A percentile compares a stretch with the other conserved stretches of the same genome.
These are phyloP conservation scores for Tolypocladium pustulatum DNA, from an alignment of 2,329 filamentous ascomycete species.

Conservation along the genomic window DNA sequence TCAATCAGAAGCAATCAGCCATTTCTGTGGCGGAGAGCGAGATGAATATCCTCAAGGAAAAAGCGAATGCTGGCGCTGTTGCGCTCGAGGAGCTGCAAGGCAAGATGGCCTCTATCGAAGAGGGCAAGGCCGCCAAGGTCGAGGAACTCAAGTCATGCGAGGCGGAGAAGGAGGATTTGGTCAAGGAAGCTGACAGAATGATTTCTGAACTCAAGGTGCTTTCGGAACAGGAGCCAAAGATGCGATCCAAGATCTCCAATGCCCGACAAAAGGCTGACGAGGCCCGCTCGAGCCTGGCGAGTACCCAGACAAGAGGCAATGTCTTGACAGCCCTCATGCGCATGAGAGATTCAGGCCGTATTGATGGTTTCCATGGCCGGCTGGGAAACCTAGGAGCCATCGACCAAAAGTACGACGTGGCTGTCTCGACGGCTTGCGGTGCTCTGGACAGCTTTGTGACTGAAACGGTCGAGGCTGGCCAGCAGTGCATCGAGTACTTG, in stretches of 20 bases:
- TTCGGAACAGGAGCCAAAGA: slow-evolving; percentile 64
- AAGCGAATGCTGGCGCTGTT: slow-evolving; percentile 75
- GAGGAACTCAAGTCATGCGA: slow-evolving; percentile 68
- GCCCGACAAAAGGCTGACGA: slow-evolving; percentile 94
- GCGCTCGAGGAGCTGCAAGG: slow-evolving; percentile 73
- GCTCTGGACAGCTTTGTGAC: slow-evolving; percentile 93
- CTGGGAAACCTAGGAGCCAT: slow-evolving; percentile 92
- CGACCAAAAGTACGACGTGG: slow-evolving; percentile 87
- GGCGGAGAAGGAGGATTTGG: slow-evolving; percentile 57
- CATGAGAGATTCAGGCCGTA: slow-evolving; percentile 88
- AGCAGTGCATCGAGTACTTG: slow-evolving; percentile 96
- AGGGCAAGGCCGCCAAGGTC: slow-evolving; percentile 59
- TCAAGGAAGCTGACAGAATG: slow-evolving; percentile 64
- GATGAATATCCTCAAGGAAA: slow-evolving; percentile 80
- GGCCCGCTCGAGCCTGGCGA: slow-evolving; percentile 79
- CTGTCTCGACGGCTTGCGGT: slow-evolving; percentile 94
- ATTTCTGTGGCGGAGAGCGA: slow-evolving; percentile 94
- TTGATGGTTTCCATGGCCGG: slow-evolving; percentile 92
- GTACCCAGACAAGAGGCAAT: slow-evolving; percentile 85
- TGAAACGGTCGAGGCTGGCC: slow-evolving; percentile 88
- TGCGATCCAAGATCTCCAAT: slow-evolving; percentile 76
- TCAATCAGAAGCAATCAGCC: slow-evolving; percentile 89
- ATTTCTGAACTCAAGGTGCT: slow-evolving; percentile 65
- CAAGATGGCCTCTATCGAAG: slow-evolving; percentile 66
- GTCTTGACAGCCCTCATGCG: slow-evolving; percentile 88